phyloP scores from a whole-genome alignment of 805 yeast species.

The Candida lessepsii region DNA sequence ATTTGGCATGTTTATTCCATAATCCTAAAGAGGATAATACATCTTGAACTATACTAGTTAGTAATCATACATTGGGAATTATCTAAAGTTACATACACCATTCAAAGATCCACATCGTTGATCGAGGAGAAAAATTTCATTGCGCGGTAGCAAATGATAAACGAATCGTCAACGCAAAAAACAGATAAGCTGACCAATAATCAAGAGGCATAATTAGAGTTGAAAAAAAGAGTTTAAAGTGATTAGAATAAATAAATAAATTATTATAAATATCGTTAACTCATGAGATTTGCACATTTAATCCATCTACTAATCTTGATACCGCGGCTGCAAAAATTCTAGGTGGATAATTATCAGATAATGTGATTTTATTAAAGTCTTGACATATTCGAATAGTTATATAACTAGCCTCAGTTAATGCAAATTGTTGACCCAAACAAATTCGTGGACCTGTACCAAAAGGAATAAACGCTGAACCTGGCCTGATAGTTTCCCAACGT shows the following conservation, averaged over 20 bases:
- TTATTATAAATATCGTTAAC: neutral
- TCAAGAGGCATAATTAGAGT: no score
- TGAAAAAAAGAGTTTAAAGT: no score
- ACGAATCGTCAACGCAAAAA: neutral
- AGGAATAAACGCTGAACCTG: conserved; percentile 51
- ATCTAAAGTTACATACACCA: conserved; percentile 27
- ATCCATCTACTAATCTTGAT: neutral
- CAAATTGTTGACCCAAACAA: conserved; percentile 57
- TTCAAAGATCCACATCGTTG: conserved; percentile 23
- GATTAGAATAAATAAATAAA: neutral
- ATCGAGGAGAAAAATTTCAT: conserved; percentile 7
- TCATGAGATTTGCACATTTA: neutral
- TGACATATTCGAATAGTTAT: conserved; percentile 32
- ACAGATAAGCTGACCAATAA: no score
- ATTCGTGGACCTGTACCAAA: conserved; percentile 57
- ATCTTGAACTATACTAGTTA: conserved; percentile 37
- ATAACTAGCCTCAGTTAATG: conserved; percentile 53
- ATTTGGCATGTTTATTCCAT: conserved; percentile 50
- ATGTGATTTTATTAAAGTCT: neutral
- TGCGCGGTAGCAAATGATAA: conserved; percentile 1
- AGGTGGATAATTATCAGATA: neutral
- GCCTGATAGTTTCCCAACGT: conserved; percentile 43
- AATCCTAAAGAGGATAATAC: conserved; percentile 46
- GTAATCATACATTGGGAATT: no score
- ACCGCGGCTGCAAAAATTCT: neutral